Base-by-base conservation (phyloP, 78 protist genomes). In the Dictyostelium firmibasis region DNA sequence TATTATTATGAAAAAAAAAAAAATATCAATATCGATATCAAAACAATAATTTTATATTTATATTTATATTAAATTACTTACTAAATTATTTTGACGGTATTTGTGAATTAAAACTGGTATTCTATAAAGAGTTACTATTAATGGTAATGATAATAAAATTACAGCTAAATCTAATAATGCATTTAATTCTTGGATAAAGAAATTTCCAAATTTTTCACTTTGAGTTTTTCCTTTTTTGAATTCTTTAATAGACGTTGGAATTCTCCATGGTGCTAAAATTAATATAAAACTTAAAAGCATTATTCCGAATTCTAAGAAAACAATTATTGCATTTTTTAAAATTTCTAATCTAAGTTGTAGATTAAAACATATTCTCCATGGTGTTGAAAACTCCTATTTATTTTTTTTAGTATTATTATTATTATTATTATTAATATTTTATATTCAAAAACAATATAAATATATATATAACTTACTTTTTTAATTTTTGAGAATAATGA, bases 201-300 rank as follows among this genome's bases (percentile, higher is more conserved):
- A 20, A 7, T 82, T 16, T 33, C 11, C 31, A 82, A 82, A 82
- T 29, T 18, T 35, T 57, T 60, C 50, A 29, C 31, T 27, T 33
- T 82, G 86, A 23, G 33, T 57, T 1, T 5, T 16, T 20, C 35
- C 79, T 67, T 9, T 23, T 67, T 67, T 33, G 3, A 67, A 27
- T 27, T 85, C 25, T 64, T 35, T 27, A 41, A 25, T 36, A 16
- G 31, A 8, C 1, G 0, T 16, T 67, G 35, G 23, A 38, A 75
- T 78, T 53, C 91, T 85, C 91, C 91, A 85, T 67, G 91, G 91
- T 20, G 60, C 25, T 11, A 85, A 33, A 9, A 85, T 18, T 14
- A 85, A 85, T 20, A 85, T 8, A 29, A 60, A 33, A 33, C 43
- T 43, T 25, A 84, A 85, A 14, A 77, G n/a, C 50, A 85, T 53